phyloP scores from a whole-genome alignment of 1,284 basidiomycete species.

The Marasmius sp. region DNA sequence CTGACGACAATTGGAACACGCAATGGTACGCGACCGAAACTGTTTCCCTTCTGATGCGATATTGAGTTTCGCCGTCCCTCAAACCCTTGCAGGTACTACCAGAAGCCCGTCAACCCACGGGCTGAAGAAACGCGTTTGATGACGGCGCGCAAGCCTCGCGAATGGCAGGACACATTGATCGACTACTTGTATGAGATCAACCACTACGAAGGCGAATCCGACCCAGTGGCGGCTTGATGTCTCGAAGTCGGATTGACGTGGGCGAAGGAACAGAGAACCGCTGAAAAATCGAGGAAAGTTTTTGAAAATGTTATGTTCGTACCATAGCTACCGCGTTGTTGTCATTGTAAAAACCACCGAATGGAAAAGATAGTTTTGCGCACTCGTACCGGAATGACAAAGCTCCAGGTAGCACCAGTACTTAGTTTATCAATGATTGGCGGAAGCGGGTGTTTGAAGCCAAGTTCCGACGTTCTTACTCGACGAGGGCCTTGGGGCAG shows the following conservation, averaged over 20 bases:
- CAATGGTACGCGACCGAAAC: not conserved
- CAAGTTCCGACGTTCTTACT: too few relatives aligned
- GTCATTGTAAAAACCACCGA: not conserved
- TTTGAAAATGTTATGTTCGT: too few relatives aligned
- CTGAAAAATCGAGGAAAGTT: not conserved
- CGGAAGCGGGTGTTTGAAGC: too few relatives aligned
- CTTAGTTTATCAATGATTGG: too few relatives aligned
- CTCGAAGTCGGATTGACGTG: too few relatives aligned
- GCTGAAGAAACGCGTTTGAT: not conserved
- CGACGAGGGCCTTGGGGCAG: too few relatives aligned
- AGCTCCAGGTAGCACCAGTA: too few relatives aligned
- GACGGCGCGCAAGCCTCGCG: not conserved
- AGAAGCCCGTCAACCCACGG: not conserved
- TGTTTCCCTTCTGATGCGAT: not conserved
- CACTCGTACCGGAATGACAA: too few relatives aligned
- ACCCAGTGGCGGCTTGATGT: too few relatives aligned
- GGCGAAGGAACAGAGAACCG: not conserved
- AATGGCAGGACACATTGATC: not conserved
- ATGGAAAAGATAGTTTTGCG: too few relatives aligned
- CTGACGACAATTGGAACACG: conserved; percentile 3
- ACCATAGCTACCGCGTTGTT: too few relatives aligned
- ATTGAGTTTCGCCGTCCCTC: not conserved
- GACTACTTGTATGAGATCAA: not conserved
- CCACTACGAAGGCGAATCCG: not conserved
- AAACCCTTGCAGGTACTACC: not conserved